These are phyloP conservation scores for Fusarium nygamai DNA, from an alignment of 2,329 filamentous ascomycete genomes.

Conservation along the genomic window DNA sequence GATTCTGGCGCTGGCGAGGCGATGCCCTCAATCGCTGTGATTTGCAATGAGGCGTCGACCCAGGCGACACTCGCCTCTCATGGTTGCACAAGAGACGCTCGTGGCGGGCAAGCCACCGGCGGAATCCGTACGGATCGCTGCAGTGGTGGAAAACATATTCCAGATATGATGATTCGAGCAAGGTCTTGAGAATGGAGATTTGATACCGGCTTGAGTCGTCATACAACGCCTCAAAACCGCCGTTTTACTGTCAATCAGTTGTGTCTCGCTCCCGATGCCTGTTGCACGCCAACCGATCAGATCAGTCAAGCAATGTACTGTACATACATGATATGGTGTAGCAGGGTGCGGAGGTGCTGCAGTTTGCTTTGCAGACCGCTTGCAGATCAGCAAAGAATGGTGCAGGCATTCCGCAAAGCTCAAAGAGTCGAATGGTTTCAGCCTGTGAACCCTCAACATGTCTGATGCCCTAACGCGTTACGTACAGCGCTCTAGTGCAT, in stretches of 20 bases:
- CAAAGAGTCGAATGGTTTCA: conserved; percentile 33
- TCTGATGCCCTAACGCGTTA: conserved; percentile 34
- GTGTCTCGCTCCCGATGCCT: conserved; percentile 15
- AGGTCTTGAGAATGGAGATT: conserved; percentile 2
- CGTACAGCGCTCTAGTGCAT: conserved; percentile 32
- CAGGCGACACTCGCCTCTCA: conserved; percentile 18
- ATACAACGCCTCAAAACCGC: conserved; percentile 11
- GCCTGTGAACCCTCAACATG: conserved; percentile 36
- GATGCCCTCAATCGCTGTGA: conserved; percentile 21
- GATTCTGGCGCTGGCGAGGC: conserved; percentile 17
- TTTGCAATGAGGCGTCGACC: conserved; percentile 31
- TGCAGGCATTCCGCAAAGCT: conserved; percentile 27
- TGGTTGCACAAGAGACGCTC: conserved; percentile 31
- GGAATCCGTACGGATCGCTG: conserved; percentile 9
- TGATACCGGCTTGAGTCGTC: conserved; percentile 11
- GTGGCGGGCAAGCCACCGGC: conserved; percentile 31
- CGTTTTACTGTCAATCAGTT: conserved; percentile 22
- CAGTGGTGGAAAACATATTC: conserved; percentile 18
- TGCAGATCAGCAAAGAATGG: conserved; percentile 36
- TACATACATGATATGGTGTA: neutral
- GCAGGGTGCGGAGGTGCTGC: conserved; percentile 29
- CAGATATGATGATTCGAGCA: conserved; percentile 12
- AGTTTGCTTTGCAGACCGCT: conserved; percentile 34
- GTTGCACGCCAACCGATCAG: conserved; percentile 13
- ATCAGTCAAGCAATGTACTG: conserved; percentile 9